phyloP scores from a whole-genome alignment of 257 asterid genomes.

The Schizonepeta tenuifolia region DNA sequence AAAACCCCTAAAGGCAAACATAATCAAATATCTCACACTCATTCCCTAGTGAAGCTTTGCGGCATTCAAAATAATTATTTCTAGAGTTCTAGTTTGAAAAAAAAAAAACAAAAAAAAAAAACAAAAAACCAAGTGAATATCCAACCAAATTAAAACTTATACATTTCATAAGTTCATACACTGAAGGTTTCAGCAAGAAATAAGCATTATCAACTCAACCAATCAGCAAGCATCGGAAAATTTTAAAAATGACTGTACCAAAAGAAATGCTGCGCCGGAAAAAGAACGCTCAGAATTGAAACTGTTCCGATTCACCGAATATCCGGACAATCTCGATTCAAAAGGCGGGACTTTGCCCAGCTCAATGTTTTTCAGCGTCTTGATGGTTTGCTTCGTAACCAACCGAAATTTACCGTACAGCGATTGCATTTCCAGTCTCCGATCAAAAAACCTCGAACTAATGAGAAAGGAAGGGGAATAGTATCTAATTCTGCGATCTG shows the following conservation, averaged over 20 bases:
- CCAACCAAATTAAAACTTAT: conserved; percentile 21
- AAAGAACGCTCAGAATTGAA: conserved; percentile 28
- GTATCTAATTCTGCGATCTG: neutral
- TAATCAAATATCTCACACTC: neutral
- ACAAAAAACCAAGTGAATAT: conserved; percentile 1
- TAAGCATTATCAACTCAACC: neutral
- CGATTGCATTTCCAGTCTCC: conserved; percentile 53
- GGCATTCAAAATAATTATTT: neutral
- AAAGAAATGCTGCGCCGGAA: conserved; percentile 34
- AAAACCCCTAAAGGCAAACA: neutral
- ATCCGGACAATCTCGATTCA: conserved; percentile 32
- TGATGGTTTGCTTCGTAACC: conserved; percentile 42
- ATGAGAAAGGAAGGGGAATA: neutral
- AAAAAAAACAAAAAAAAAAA: no score
- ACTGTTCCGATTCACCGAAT: conserved; percentile 29
- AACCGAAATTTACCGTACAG: conserved; percentile 48
- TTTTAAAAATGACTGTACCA: conserved; percentile 32
- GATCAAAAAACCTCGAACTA: conserved; percentile 36
- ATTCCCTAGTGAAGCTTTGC: neutral
- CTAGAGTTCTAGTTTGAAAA: neutral
- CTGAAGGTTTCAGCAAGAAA: neutral
- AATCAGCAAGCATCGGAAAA: conserved; percentile 2
- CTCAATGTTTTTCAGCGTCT: conserved; percentile 42
- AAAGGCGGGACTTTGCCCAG: conserved; percentile 14
- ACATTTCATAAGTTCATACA: conserved; percentile 20